Evolutionary conservation across 139 green algal genomes (phyloP), one percentile per base, ranked within the genome.

Genomic region (Coelastrella sp.): DNA sequence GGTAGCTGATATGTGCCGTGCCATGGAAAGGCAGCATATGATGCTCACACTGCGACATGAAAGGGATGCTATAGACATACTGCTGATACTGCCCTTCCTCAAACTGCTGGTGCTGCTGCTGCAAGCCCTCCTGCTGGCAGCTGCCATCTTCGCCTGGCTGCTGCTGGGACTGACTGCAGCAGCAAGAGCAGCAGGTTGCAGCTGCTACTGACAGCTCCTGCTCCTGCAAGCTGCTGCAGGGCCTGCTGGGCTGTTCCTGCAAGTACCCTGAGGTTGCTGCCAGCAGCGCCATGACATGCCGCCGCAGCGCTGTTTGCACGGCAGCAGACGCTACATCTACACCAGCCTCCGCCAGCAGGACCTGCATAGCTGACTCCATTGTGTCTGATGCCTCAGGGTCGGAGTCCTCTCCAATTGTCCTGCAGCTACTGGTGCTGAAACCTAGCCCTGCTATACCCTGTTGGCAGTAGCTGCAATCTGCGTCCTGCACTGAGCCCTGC

Each of bases 21-120:
- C 98, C 98, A 82, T 99, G 96, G 66, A 99, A 99, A 0, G 98
- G 98, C 87, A 99, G 94, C 94, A 99, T 95, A 92, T 99, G 98
- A 94, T 99, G 98, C 93, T 99, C 98, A 91, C 98, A 99, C 89
- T 97, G 95, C 7, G 96, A 97, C n/a, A 84, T 78, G 85, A 98
- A 95, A 1, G 89, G 77, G 11, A 95, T 54, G 10, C 71, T 58
- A 68, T 88, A 68, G 57, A 60, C 20, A n/a, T 88, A 68, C 83
- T 90, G 81, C 73, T 84, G 83, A 77, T 86, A 78, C 74, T 68
- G 89, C 54, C 76, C 32, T 4, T 91, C 47, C 23, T 68, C 65
- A 16, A 83, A 54, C 83, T 88, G 73, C 77, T 90, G 20, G 65
- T 71, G 66, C 60, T 89, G 81, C n/a, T 82, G 77, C 85, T 88